Base-by-base conservation (phyloP, 176 grass and related monocot species). In the Oryza rufipogon region DNA sequence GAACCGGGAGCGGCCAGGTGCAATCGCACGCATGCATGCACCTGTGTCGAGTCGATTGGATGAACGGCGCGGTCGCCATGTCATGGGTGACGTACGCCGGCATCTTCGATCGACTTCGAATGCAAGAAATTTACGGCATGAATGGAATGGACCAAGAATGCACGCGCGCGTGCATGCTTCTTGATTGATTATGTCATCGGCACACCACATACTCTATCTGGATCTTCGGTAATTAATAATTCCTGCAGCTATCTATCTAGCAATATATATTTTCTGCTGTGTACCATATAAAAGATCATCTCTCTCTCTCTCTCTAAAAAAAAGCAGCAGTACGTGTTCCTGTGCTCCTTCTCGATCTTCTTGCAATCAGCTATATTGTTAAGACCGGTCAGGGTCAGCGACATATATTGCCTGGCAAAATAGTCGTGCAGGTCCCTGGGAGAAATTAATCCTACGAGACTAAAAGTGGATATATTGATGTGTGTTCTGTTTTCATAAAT, bases 21-120 rank as follows among this genome's bases (percentile, higher is more conserved):
- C 54, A 17, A 58, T n/a, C 6, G 19, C 54, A 9, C 9, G 54
- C 52, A 4, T 7, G 25, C 6, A 11, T 3, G 23, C 61, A 78
- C n/a, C 45, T 79, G 76, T 8, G 39, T 11, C 17, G 13, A 68
- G 60, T 75, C 12, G 1, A 67, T 76, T 75, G 72, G 81, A 23
- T 48, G 42, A 66, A 51, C 58, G 70, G 63, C 4, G 12, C 5
- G 46, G 41, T 4, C 73, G 61, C 17, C 3, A 20, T 45, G 73
- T 84, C 82, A 70, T 38, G 14, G 47, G 34, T 77, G 73, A 84
- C 64, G 64, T 48, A 84, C 64, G 47, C 48, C 38, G 23, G 23
- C 23, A 1, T 0, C 19, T 22, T 34, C 54, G 54, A 58, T 34
- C 2, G 54, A 58, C 19, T 2, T 58, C 54, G 19, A 19, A 9